These are phyloP conservation scores for Colletotrichum caudatum DNA, from an alignment of 2,329 filamentous ascomycete genomes.

Conservation along the genomic window DNA sequence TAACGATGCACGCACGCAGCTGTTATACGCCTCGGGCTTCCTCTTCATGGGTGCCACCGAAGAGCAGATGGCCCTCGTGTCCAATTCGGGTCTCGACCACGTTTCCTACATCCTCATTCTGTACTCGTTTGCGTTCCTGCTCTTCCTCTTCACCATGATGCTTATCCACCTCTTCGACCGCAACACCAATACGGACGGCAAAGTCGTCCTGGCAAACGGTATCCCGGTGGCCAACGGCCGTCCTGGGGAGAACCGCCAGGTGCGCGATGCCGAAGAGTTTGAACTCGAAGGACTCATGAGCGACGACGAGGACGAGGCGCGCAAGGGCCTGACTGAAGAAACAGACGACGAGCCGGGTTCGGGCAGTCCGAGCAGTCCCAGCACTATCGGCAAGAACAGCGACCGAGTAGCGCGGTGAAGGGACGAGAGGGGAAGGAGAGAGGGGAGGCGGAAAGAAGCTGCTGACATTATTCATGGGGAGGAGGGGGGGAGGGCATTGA, in stretches of 20 bases:
- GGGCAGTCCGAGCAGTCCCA: slow-evolving; percentile 51
- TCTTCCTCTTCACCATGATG: slow-evolving; percentile 92
- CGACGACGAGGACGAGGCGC: slow-evolving; percentile 77
- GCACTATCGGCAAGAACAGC: slow-evolving; percentile 61
- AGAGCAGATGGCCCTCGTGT: slow-evolving; percentile 89
- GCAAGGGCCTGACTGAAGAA: slow-evolving; percentile 72
- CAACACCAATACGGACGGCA: slow-evolving; percentile 54
- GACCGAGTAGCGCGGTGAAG: slow-evolving; percentile 48
- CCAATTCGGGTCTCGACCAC: slow-evolving; percentile 81
- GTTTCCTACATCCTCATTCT: slow-evolving; percentile 93
- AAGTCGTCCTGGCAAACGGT: slow-evolving; percentile 55
- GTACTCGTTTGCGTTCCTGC: slow-evolving; percentile 88
- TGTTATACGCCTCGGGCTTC: slow-evolving; percentile 92
- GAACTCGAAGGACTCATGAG: slow-evolving; percentile 87
- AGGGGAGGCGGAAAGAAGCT: neutral
- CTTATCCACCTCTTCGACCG: slow-evolving; percentile 87
- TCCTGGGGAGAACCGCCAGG: slow-evolving; percentile 63
- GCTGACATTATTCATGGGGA: slow-evolving; percentile 1
- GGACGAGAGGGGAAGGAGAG: neutral
- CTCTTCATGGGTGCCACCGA: slow-evolving; percentile 98
- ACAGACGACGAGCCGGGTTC: slow-evolving; percentile 68
- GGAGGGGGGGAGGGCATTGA: neutral
- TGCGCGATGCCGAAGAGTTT: slow-evolving; percentile 85
- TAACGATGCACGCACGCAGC: slow-evolving; percentile 65
- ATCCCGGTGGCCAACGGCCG: slow-evolving; percentile 50